phyloP scores from a whole-genome alignment of 2,329 filamentous ascomycete genomes.

The Pseudogymnoascus sp. region DNA sequence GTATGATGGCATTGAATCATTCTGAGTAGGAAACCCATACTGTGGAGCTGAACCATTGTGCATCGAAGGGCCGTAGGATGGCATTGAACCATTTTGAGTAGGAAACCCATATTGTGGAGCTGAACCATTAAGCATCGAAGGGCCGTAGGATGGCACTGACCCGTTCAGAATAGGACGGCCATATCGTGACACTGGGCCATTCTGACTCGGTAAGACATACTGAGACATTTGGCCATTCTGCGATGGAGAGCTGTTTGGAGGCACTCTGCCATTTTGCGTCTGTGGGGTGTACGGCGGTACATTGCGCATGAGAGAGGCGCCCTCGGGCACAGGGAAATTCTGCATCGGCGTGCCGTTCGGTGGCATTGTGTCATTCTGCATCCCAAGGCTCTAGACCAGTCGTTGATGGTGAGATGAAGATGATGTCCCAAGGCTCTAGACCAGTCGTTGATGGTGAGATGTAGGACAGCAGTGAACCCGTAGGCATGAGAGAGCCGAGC shows the following conservation, averaged over 20 bases:
- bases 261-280: background rate
- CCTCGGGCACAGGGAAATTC: background rate
- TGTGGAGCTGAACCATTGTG: background rate
- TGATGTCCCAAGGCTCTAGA: background rate
- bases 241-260: background rate
- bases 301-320: background rate
- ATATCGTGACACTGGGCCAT: background rate
- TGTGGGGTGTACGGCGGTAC: background rate
- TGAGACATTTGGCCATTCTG: background rate
- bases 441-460: too few species aligned
- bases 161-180: background rate
- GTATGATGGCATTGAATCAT: background rate
- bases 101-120: background rate
- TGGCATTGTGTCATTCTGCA: background rate
- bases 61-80: too few species aligned
- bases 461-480: background rate
- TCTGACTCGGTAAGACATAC: background rate
- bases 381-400: background rate
- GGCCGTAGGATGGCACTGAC: background rate
- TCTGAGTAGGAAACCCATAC: background rate
- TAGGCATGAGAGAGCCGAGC: background rate
- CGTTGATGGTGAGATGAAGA: too few species aligned
- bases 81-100: background rate
- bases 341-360: background rate
- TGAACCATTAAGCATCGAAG: background rate